These are phyloP conservation scores for Chaetomium olivaceum DNA, from an alignment of 2,329 filamentous ascomycete genomes.

Conservation along the genomic window DNA sequence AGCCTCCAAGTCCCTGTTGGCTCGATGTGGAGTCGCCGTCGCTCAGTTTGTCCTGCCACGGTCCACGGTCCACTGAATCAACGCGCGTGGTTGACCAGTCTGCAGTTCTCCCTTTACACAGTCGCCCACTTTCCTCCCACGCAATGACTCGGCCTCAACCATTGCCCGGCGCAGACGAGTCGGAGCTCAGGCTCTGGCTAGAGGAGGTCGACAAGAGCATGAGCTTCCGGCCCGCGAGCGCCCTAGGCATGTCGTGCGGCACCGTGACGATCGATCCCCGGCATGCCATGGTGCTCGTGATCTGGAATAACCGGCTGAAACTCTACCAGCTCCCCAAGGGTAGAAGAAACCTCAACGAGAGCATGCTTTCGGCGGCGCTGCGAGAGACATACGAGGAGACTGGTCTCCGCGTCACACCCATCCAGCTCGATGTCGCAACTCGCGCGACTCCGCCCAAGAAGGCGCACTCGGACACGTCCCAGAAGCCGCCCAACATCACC, in stretches of 20 bases:
- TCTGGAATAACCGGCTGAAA: conserved; percentile 46
- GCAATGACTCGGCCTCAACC: conserved; percentile 14
- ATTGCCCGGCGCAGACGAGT: conserved; percentile 14
- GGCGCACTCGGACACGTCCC: conserved; percentile 2
- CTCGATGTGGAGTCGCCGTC: neutral
- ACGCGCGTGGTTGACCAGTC: neutral
- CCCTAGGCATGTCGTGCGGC: conserved; percentile 49
- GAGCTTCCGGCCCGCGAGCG: conserved; percentile 44
- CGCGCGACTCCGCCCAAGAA: conserved; percentile 42
- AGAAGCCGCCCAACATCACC: conserved; percentile 34
- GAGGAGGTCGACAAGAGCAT: conserved; percentile 38
- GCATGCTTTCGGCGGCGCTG: conserved; percentile 44
- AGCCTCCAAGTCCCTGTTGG: neutral
- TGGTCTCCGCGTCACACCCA: conserved; percentile 43
- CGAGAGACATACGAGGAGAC: conserved; percentile 53
- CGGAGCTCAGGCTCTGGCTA: conserved; percentile 26
- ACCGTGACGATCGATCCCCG: conserved; percentile 47
- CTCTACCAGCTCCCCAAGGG: conserved; percentile 52
- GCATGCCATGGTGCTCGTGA: conserved; percentile 42
- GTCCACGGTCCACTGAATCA: neutral
- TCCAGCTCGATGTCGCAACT: conserved; percentile 46
- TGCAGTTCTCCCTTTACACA: neutral
- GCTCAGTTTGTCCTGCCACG: neutral
- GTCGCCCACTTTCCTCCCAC: neutral
- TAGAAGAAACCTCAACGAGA: conserved; percentile 50